Conservation (phyloP, 2,329 filamentous ascomycete genomes). For the Sordariomycetes sp. region DNA sequence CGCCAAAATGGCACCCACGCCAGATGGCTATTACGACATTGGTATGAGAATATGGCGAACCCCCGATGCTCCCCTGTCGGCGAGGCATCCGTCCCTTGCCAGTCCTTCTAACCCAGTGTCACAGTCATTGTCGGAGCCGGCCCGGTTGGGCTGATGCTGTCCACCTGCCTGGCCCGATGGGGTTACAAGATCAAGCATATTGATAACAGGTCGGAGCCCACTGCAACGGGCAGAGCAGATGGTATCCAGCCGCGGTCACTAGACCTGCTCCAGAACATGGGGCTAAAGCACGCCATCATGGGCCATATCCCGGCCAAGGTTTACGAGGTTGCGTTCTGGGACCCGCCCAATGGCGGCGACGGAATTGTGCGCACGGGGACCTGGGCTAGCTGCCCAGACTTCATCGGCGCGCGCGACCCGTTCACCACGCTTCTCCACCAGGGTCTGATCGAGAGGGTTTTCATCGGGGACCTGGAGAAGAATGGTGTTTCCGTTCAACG, state of each 20-base stretch:
- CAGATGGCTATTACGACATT: conserved; percentile 27
- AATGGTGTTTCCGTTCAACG: conserved; percentile 51
- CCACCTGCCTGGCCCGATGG: conserved; percentile 81
- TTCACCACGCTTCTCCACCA: conserved; percentile 64
- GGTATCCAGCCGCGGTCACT: conserved; percentile 85
- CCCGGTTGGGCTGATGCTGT: conserved; percentile 78
- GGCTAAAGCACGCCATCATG: conserved; percentile 81
- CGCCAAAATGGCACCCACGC: conserved; percentile 1
- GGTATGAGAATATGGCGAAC: conserved; percentile 18
- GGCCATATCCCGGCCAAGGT: conserved; percentile 77
- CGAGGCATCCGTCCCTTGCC: not conserved
- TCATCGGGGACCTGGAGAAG: conserved; percentile 54
- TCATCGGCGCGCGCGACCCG: conserved; percentile 63
- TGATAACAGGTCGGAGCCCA: conserved; percentile 80
- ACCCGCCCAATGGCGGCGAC: conserved; percentile 33
- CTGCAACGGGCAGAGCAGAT: conserved; percentile 75
- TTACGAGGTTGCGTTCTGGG: conserved; percentile 68
- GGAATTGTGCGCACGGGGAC: conserved; percentile 57
- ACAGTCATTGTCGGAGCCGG: conserved; percentile 82
- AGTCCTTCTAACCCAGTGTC: not conserved
- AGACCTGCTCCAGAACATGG: conserved; percentile 82
- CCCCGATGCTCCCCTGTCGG: too few relatives aligned
- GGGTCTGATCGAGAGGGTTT: conserved; percentile 59
- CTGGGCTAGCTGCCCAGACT: conserved; percentile 83
- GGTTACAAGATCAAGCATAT: conserved; percentile 94